These are phyloP conservation scores for Helianthus tuberosus DNA, from an alignment of 129 eudicot genomes.

Conservation along the genomic window DNA sequence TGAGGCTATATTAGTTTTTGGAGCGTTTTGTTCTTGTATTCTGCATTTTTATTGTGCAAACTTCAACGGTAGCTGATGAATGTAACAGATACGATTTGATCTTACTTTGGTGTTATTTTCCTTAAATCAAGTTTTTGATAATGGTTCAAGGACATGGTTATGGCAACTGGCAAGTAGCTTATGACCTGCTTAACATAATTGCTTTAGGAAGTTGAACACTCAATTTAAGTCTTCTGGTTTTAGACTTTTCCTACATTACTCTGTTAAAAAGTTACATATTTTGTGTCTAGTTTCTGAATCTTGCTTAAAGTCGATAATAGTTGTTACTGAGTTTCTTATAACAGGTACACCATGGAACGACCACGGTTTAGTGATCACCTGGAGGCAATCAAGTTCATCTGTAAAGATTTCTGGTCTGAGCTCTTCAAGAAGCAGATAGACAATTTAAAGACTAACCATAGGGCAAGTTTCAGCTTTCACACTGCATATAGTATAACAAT, in stretches of 20 bases:
- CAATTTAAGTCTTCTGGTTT: background rate
- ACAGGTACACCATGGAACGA: constrained; percentile 91
- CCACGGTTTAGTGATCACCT: constrained; percentile 94
- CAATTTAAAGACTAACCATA: constrained; percentile 92
- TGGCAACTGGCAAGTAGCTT: background rate
- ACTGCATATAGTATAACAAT: constrained; percentile 14
- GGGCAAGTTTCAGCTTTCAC: constrained; percentile 54
- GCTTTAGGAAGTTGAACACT: background rate
- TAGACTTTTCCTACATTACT: background rate
- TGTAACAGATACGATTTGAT: background rate
- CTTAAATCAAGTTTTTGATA: background rate
- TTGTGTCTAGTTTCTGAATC: no score
- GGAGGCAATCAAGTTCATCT: constrained; percentile 91
- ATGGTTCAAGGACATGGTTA: background rate
- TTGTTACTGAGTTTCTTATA: constrained; percentile 16
- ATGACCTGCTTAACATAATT: background rate
- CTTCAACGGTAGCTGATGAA: background rate
- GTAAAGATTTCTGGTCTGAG: constrained; percentile 97
- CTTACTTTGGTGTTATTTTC: background rate
- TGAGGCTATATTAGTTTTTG: background rate
- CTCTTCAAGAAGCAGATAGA: constrained; percentile 97
- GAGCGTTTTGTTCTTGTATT: background rate
- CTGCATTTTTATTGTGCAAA: background rate
- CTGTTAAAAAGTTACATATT: background rate
- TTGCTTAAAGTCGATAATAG: background rate